Evolutionary conservation across 495 filamentous ascomycete genomes (phyloP), one percentile per base, ranked within the genome.

Genomic region (Durotheca rogersii): DNA sequence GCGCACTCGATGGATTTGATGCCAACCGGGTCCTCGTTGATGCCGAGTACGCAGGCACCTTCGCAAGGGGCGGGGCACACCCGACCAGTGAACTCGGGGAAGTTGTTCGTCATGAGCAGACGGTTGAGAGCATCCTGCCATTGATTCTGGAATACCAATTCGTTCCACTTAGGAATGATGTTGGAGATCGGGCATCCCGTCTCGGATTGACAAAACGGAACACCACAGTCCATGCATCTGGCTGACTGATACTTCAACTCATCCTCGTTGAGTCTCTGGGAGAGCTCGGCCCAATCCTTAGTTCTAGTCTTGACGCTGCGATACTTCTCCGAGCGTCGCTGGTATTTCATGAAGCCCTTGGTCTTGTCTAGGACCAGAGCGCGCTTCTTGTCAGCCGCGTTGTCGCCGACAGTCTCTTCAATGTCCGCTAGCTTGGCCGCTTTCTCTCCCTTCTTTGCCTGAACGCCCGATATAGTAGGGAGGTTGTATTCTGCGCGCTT

Each of bases 1-100:
- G 93, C 93, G 67, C 93, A 99, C 66, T 99, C 93, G 56, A 99
- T 97, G 1, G 89, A 95, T 75, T 99, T 99, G 78, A 99, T 99
- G 61, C 93, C 93, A 32, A 99, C 79, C 15, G 93, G 93, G 63
- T 97, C 92, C 64, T 97, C 94, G 53, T 95, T 99, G 78, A 99
- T 99, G 19, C 93, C 93, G 18, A 99, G 81, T 14, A 97, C 94
- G 69, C 93, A 99, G 29, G 93, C 89, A 65, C 93, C 93, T 69
- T 99, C 93, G 61, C 93, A 99, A 67, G 93, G 93, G 52, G 93
- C 93, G 41, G 93, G 93, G 72, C 93, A 99, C 42, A 99, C 93
- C 73, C 93, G 92, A 37, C 93, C 93, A 55, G 93, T 99, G 72
- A 97, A 97, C 66, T 99, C 93, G 18, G 93, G 93, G 81, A 99